Base-by-base conservation (phyloP, 352 stramenopile genomes). In the Globisporangium cederbergense region DNA sequence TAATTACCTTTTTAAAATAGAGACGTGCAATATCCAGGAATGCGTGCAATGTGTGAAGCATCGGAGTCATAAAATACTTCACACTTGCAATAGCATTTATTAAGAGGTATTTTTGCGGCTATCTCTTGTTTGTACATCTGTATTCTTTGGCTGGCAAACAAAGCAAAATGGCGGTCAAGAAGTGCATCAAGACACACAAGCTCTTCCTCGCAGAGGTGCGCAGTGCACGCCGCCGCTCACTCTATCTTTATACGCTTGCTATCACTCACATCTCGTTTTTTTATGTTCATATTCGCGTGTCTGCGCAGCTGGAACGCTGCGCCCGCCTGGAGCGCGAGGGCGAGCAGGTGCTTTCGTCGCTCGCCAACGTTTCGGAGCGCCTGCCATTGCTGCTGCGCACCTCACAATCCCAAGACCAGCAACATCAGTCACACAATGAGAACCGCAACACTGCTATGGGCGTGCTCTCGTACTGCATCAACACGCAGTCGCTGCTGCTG, bases 181-280 rank as follows among this genome's bases (percentile, higher is more conserved):
- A 86, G 58, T 79, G 77, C 70, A 68, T 76, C 40, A 88, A 87
- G 69, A 66, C 85, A 43, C 79, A 88, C 66, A 90, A 87, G 64
- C 70, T 84, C 72, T 87, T 90, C 68, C 13, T 87, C 30, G 55
- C 70, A 38, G 78, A 90, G 70, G 81, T 88, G 64, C 18, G 67
- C 18, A 30, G 34, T 52, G 6, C 30, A 28, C 25, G 2, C 36
- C 10, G 2, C 28, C 11, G 34, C 34, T 13, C 16, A 25, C 18
- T 22, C 22, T 5, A 16, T 52, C 32, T 46, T 0, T 56, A 25
- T 57, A 13, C 25, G 30, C 38, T 8, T 7, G 22, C 22, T n/a
- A 1, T 42, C 11, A 9, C 50, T 45, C 5, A 55, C 20, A 22
- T 57, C n/a, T 32, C 7, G 20, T 51, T 60, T 14, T 14, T 0